Evolutionary conservation across 1,284 basidiomycete species (phyloP).

Genomic region (Tilletia caries): DNA sequence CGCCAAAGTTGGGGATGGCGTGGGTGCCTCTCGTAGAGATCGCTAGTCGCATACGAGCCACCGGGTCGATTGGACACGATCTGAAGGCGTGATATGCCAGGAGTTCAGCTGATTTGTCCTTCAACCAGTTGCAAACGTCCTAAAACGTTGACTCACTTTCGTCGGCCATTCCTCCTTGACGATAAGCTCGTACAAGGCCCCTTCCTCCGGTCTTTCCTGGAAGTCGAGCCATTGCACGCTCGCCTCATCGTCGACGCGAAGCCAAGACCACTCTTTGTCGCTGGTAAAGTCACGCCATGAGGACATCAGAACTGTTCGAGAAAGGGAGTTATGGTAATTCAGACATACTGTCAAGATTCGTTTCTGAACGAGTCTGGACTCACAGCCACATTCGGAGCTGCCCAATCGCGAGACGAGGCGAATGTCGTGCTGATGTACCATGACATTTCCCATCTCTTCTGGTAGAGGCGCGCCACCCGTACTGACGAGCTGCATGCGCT

Average conservation of each 20-base stretch:
- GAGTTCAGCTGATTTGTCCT: not conserved
- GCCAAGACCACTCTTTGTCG: constrained; percentile 66
- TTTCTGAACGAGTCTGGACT: constrained; percentile 15
- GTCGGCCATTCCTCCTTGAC: constrained; percentile 35
- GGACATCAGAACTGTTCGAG: constrained; percentile 57
- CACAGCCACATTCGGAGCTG: constrained; percentile 55
- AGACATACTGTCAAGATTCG: constrained; percentile 43
- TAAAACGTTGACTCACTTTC: constrained; percentile 19
- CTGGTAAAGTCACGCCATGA: constrained; percentile 59
- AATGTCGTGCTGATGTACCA: constrained; percentile 59
- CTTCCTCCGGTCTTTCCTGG: constrained; percentile 18
- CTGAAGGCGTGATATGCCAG: not conserved
- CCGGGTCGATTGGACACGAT: constrained; percentile 32
- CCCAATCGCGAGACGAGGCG: constrained; percentile 63
- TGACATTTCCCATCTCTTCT: constrained; percentile 62
- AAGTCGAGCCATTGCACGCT: constrained; percentile 28
- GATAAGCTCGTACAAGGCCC: constrained; percentile 27
- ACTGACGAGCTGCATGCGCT: constrained; percentile 60
- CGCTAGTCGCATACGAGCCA: constrained; percentile 33
- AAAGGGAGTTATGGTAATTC: not conserved
- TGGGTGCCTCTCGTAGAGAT: constrained; percentile 28
- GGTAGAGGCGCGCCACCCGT: constrained; percentile 57
- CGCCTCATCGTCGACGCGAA: constrained; percentile 55
- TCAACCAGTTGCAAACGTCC: not conserved
- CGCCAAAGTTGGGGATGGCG: constrained; percentile 22